A percentile compares a stretch with the other conserved stretches of the same genome.
Evolutionary conservation across 1,139 yeast genomes (phyloP).

Genomic region (Nakaseomyces sp.): DNA sequence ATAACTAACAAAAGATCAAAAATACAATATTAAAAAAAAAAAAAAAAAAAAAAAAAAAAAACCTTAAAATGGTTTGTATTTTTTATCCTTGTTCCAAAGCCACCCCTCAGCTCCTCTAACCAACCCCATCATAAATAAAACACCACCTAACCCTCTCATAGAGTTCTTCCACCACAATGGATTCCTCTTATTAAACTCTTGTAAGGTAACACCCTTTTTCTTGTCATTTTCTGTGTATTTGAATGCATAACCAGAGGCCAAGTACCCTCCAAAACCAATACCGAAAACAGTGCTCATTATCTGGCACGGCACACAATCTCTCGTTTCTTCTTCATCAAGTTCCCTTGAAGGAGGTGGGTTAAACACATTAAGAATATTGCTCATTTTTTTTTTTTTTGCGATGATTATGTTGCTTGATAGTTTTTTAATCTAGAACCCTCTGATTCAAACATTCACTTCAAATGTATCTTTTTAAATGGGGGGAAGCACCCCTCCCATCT

Average conservation of each 20-base stretch:
- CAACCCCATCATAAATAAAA: constrained; percentile 45
- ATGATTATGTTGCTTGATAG: background rate
- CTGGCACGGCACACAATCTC: constrained; percentile 56
- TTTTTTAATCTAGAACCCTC: too few relatives aligned
- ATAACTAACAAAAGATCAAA: too few relatives aligned
- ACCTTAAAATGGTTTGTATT: constrained; percentile 11
- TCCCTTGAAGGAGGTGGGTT: constrained; percentile 46
- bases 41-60: too few relatives aligned
- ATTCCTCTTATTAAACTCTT: constrained; percentile 33
- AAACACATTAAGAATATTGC: constrained; percentile 51
- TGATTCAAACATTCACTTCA: too few relatives aligned
- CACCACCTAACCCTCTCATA: constrained; percentile 44
- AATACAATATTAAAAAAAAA: too few relatives aligned
- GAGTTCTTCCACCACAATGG: constrained; percentile 54
- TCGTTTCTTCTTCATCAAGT: constrained; percentile 35
- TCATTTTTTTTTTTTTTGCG: constrained; percentile 31
- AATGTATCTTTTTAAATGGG: too few relatives aligned
- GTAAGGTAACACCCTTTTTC: constrained; percentile 28
- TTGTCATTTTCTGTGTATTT: constrained; percentile 33
- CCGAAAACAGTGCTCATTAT: constrained; percentile 50
- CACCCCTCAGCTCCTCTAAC: constrained; percentile 50
- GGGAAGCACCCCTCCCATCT: too few relatives aligned
- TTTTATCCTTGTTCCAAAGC: constrained; percentile 37
- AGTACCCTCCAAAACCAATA: constrained; percentile 51
- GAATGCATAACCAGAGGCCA: constrained; percentile 46